Evolutionary conservation across 495 filamentous ascomycete species (phyloP).

Genomic region (Talaromyces stipitatus): DNA sequence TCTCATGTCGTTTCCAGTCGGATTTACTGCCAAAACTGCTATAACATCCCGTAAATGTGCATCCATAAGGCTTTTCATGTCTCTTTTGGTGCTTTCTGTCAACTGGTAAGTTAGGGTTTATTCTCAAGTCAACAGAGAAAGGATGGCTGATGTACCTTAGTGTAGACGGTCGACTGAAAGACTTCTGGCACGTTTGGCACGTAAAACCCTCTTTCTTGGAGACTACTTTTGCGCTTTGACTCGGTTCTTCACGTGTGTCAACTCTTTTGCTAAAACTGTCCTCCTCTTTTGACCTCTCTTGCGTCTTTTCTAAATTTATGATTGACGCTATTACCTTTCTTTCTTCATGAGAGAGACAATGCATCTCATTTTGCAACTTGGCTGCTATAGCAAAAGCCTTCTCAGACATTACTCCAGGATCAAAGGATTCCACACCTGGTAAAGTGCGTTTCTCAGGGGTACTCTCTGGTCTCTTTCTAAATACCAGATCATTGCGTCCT

Average conservation of each 20-base stretch:
- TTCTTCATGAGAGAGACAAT: not conserved
- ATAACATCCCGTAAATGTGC: slow-evolving; percentile 66
- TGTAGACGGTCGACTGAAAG: slow-evolving; percentile 5
- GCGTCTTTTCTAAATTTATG: not conserved
- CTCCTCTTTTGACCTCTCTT: not conserved
- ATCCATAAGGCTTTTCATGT: slow-evolving; percentile 80
- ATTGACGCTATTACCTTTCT: not conserved
- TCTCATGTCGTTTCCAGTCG: slow-evolving; percentile 96
- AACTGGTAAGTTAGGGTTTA: not conserved
- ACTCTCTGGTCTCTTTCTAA: not conserved
- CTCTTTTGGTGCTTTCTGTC: slow-evolving; percentile 81
- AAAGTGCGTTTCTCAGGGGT: not conserved
- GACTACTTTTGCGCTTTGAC: not conserved
- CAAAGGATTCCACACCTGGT: not conserved
- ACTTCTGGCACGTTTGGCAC: not conserved
- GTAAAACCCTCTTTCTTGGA: not conserved
- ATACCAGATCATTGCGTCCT: not conserved
- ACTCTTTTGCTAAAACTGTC: not conserved
- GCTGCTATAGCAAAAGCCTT: not conserved
- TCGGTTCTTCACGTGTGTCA: not conserved
- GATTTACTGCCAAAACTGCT: slow-evolving; percentile 87
- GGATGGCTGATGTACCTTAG: not conserved
- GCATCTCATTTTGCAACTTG: not conserved
- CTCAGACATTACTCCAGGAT: not conserved
- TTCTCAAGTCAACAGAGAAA: not conserved